Evolutionary conservation across 148 eudicot genomes (phyloP).

Genomic region (Polygonum aviculare): DNA sequence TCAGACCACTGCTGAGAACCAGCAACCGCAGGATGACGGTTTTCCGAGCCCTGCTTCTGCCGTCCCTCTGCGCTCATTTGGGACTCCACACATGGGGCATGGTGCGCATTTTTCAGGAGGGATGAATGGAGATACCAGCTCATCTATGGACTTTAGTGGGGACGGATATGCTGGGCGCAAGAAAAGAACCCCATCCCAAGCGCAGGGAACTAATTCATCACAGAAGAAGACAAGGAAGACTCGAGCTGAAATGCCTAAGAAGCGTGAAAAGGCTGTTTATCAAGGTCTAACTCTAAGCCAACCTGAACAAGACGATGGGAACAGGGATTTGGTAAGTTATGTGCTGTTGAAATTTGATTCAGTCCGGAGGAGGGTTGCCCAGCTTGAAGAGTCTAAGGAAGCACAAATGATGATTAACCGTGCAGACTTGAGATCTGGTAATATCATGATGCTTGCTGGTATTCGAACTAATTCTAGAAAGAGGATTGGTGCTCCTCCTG

Average conservation of each 20-base stretch:
- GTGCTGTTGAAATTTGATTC: constrained; percentile 49
- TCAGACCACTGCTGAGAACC: not conserved
- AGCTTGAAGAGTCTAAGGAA: constrained; percentile 61
- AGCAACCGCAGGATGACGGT: constrained; percentile 16
- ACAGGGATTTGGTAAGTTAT: constrained; percentile 36
- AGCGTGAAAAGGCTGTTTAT: constrained; percentile 27
- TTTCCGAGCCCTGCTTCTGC: constrained; percentile 36
- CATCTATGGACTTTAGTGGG: constrained; percentile 29
- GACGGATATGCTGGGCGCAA: constrained; percentile 23
- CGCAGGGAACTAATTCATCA: constrained; percentile 14
- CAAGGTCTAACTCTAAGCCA: constrained; percentile 26
- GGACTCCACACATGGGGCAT: constrained; percentile 43
- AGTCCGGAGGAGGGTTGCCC: constrained; percentile 58
- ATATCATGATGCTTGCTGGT: constrained; percentile 55
- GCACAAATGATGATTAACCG: constrained; percentile 37
- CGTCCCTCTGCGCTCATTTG: constrained; percentile 65
- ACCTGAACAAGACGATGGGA: constrained; percentile 40
- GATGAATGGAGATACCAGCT: constrained; percentile 37
- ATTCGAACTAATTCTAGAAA: constrained; percentile 54
- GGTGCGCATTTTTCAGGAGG: constrained; percentile 27
- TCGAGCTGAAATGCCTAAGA: constrained; percentile 14
- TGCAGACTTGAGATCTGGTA: constrained; percentile 55
- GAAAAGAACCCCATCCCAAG: constrained; percentile 22
- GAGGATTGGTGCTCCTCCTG: constrained; percentile 75
- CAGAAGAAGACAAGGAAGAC: constrained; percentile 25